Evolutionary conservation across 768 basidiomycete genomes (phyloP).

Genomic region (Phlegmacium glaucopus): DNA sequence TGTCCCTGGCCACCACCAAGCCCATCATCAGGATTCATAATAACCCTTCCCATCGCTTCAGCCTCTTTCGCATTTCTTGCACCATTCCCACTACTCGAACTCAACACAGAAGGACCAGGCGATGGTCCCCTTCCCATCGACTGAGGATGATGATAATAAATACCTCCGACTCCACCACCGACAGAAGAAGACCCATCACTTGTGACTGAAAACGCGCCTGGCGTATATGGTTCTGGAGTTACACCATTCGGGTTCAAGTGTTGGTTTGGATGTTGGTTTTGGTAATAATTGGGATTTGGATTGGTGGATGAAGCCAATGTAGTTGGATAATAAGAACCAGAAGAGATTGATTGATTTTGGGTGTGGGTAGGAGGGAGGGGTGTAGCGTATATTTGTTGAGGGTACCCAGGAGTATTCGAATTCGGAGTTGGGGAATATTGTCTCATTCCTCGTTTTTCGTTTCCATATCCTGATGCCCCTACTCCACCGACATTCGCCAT

Average conservation of each 20-base stretch:
- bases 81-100: background rate
- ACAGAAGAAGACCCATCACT: background rate
- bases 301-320: background rate
- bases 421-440: too few relatives aligned
- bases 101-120: constrained; percentile 11
- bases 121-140: constrained; percentile 15
- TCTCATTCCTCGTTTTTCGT: background rate
- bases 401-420: background rate
- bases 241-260: too few relatives aligned
- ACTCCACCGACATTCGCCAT: constrained; percentile 7
- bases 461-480: constrained; percentile 2
- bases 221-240: background rate
- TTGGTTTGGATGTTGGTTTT: too few relatives aligned
- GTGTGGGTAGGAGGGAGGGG: background rate
- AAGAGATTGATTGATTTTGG: background rate
- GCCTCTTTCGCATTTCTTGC: constrained; percentile 23
- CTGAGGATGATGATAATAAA: constrained; percentile 11
- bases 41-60: constrained; percentile 19
- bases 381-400: background rate
- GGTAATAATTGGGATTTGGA: background rate
- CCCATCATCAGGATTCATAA: constrained; percentile 16
- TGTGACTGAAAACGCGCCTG: background rate
- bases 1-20: background rate
- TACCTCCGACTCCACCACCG: background rate
- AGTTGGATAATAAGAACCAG: background rate